Evolutionary conservation across 2,329 filamentous ascomycete genomes (phyloP).

Genomic region (Byssochlamys sp.): DNA sequence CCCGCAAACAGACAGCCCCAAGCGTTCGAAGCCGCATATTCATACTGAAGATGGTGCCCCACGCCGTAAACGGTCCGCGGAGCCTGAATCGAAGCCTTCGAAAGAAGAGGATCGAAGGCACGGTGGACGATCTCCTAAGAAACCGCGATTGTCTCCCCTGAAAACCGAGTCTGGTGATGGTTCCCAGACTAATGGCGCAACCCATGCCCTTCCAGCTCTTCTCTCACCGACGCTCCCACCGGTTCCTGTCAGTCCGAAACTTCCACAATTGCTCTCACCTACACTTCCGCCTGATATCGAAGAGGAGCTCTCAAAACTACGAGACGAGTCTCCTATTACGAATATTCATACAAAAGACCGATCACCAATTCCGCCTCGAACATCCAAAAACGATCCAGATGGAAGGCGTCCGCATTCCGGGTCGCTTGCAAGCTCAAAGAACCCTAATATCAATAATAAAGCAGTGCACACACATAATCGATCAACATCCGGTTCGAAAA

Average conservation of each 20-base stretch:
- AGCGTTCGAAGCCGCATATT: background rate
- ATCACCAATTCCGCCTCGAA: slow-evolving; percentile 9
- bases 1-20: background rate
- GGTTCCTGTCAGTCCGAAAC: slow-evolving; percentile 27
- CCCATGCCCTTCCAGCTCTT: slow-evolving; percentile 25
- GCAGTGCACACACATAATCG: background rate
- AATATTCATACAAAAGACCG: slow-evolving; percentile 10
- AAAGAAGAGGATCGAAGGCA: slow-evolving; percentile 9
- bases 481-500: background rate
- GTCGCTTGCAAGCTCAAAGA: slow-evolving; percentile 9
- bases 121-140: slow-evolving; percentile 28
- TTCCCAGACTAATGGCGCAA: slow-evolving; percentile 11
- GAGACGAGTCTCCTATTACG: slow-evolving; percentile 22
- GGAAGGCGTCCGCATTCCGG: slow-evolving; percentile 9
- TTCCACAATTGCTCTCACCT: slow-evolving; percentile 49
- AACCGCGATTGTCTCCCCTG: slow-evolving; percentile 30
- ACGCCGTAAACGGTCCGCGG: slow-evolving; percentile 19
- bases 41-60: slow-evolving; percentile 4
- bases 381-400: slow-evolving; percentile 12
- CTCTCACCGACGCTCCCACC: slow-evolving; percentile 35
- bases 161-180: slow-evolving; percentile 15
- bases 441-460: slow-evolving; percentile 8
- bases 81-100: slow-evolving; percentile 12
- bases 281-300: slow-evolving; percentile 48
- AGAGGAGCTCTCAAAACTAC: slow-evolving; percentile 40